A percentile compares a stretch with the other conserved stretches of the same genome.
These are phyloP conservation scores for Geosmithia morbida DNA, from an alignment of 2,329 filamentous ascomycete species.

Conservation along the genomic window DNA sequence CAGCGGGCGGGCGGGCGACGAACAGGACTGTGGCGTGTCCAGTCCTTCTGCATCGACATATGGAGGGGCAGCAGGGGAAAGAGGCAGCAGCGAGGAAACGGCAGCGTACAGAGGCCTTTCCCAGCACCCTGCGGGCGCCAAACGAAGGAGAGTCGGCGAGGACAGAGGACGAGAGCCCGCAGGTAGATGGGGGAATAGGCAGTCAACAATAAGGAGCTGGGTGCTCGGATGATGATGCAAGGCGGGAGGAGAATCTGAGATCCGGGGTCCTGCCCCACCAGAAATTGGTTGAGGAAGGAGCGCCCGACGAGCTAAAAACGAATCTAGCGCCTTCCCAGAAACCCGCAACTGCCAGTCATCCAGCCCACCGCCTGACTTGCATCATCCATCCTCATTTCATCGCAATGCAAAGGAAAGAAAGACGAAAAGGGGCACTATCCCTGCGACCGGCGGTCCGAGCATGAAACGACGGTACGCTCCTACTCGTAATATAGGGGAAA, in stretches of 20 bases:
- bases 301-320: neutral
- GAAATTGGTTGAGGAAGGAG: neutral
- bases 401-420: neutral
- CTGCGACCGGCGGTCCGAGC: neutral
- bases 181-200: neutral
- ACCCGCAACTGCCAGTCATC: neutral
- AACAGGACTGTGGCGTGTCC: neutral
- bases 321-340: neutral
- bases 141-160: neutral
- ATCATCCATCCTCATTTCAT: neutral
- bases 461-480: neutral
- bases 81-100: neutral
- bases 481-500: neutral
- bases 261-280: neutral
- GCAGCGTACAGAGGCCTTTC: neutral
- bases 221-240: neutral
- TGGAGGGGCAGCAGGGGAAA: neutral
- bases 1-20: neutral
- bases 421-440: neutral
- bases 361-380: neutral
- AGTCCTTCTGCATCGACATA: neutral
- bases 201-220: neutral
- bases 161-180: neutral
- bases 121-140: neutral
- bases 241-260: neutral